phyloP scores from a whole-genome alignment of 2,329 filamentous ascomycete genomes.

The Fusarium tjaetaba region DNA sequence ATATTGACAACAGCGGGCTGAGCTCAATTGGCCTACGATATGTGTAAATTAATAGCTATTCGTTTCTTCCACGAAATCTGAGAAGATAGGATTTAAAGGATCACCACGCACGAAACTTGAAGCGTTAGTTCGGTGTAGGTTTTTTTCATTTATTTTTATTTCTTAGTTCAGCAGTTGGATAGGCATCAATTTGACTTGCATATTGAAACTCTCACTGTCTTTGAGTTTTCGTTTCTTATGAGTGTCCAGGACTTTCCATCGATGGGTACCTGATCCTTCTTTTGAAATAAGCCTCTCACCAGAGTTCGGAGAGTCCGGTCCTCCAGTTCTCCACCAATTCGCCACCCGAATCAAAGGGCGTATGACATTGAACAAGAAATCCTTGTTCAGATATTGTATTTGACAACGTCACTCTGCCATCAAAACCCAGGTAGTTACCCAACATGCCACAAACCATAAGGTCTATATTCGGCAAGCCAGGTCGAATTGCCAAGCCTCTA shows the following conservation, averaged over 20 bases:
- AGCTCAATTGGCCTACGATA: background rate
- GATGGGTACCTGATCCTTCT: background rate
- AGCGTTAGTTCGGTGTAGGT: constrained; percentile 17
- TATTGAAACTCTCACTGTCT: background rate
- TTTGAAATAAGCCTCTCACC: background rate
- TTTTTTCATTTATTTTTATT: background rate
- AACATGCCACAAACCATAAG: constrained; percentile 48
- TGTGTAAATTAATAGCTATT: constrained; percentile 2
- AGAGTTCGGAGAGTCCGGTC: background rate
- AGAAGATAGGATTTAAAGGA: background rate
- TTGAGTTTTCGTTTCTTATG: background rate
- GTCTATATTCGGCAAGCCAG: constrained; percentile 52
- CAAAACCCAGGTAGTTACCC: background rate
- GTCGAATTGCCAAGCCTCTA: constrained; percentile 48
- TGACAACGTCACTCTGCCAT: background rate
- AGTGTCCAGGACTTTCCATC: background rate
- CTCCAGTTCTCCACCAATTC: constrained; percentile 20
- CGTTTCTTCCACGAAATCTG: background rate
- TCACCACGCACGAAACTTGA: background rate
- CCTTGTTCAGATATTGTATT: background rate
- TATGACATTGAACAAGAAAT: background rate
- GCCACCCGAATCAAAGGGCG: constrained; percentile 25
- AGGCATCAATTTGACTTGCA: background rate
- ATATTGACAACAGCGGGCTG: constrained; percentile 61
- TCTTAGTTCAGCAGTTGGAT: background rate